A percentile compares a stretch with the other conserved stretches of the same genome.
Conservation (phyloP, 78 protist species). For the Tieghemostelium lacteum region DNA sequence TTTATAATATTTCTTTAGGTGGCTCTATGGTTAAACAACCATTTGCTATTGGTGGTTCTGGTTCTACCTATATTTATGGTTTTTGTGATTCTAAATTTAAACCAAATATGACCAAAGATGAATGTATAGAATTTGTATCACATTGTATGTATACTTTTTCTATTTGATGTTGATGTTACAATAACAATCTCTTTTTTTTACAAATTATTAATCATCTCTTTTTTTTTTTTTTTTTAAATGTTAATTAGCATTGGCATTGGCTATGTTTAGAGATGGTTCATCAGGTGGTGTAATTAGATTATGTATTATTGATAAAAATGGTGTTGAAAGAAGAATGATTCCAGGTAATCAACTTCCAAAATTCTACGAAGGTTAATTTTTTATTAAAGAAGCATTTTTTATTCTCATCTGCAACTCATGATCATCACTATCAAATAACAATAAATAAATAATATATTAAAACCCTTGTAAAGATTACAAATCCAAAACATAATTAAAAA, state of each 20-base stretch:
- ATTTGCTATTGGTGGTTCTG: conserved; percentile 97
- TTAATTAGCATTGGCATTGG: conserved; percentile 89
- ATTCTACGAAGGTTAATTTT: conserved; percentile 46
- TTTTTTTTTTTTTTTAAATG: too few relatives aligned
- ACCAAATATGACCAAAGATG: conserved; percentile 93
- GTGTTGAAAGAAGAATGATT: conserved; percentile 83
- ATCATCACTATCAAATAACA: too few relatives aligned
- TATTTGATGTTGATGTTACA: background rate
- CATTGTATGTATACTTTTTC: conserved; percentile 48
- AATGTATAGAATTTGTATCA: conserved; percentile 90
- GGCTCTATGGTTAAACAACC: conserved; percentile 92
- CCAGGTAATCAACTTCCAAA: conserved; percentile 83
- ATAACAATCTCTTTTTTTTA: too few relatives aligned
- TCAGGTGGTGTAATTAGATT: conserved; percentile 98
- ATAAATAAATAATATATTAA: too few relatives aligned
- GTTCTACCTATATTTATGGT: conserved; percentile 97
- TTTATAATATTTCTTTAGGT: conserved; percentile 96
- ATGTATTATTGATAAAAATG: conserved; percentile 87
- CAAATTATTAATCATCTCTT: too few relatives aligned
- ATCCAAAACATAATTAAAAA: too few relatives aligned
- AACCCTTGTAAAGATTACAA: too few relatives aligned
- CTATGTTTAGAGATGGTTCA: conserved; percentile 98
- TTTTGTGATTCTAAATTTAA: conserved; percentile 93
- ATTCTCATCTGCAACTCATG: too few relatives aligned
- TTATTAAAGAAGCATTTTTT: too few relatives aligned